Conservation (phyloP, 2,329 filamentous ascomycete species). For the Epichloe scottii region DNA sequence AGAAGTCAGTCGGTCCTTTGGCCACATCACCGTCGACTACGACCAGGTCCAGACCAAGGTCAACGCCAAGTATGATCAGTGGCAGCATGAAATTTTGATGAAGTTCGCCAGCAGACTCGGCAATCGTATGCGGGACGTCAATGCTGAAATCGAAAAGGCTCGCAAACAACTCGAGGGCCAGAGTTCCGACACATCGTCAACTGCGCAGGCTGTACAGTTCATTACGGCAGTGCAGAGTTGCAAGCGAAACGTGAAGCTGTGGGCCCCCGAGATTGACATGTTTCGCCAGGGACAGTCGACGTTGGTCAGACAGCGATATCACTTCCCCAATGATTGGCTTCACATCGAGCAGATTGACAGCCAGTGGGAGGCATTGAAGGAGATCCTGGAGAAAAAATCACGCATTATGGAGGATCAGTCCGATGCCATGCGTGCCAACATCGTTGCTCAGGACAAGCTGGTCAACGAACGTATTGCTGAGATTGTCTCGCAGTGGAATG, state of each 20-base stretch:
- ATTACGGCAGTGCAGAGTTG: conserved; percentile 97
- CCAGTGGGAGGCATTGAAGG: conserved; percentile 87
- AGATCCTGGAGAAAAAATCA: conserved; percentile 80
- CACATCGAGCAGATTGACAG: conserved; percentile 93
- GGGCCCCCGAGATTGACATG: conserved; percentile 90
- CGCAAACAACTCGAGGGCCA: conserved; percentile 83
- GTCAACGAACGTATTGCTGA: conserved; percentile 81
- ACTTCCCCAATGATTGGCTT: conserved; percentile 88
- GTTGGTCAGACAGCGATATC: conserved; percentile 80
- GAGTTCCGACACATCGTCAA: conserved; percentile 86
- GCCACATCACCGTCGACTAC: conserved; percentile 90
- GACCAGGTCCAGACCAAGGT: conserved; percentile 98
- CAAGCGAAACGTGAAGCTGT: conserved; percentile 83
- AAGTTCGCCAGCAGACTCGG: conserved; percentile 88
- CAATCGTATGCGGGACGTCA: conserved; percentile 81
- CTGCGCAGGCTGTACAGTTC: conserved; percentile 92
- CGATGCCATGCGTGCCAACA: conserved; percentile 89
- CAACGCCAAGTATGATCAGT: conserved; percentile 98
- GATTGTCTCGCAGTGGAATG: conserved; percentile 78
- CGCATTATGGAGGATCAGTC: conserved; percentile 96
- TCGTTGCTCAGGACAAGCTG: conserved; percentile 82
- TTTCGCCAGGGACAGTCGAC: conserved; percentile 95
- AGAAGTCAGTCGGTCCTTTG: conserved; percentile 84
- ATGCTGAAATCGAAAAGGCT: conserved; percentile 82
- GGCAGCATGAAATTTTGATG: conserved; percentile 92